These are phyloP conservation scores for Plasmodium gallinaceum DNA, from an alignment of 169 alveolate species.

Conservation along the genomic window DNA sequence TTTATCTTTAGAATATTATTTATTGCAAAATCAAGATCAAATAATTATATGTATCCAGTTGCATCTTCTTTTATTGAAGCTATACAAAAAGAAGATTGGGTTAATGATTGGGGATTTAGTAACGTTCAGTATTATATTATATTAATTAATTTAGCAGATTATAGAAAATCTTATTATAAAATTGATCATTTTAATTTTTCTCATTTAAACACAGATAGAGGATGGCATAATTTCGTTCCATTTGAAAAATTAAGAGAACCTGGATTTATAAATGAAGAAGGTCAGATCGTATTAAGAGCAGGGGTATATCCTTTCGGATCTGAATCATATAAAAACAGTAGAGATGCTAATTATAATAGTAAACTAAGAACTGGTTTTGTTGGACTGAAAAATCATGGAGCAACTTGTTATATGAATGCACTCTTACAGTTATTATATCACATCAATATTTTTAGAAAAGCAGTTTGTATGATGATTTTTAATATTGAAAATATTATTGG, in stretches of 20 bases:
- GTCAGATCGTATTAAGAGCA: constrained; percentile 86
- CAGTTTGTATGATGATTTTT: constrained; percentile 89
- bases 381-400: constrained; percentile 96
- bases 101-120: constrained; percentile 89
- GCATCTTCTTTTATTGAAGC: constrained; percentile 87
- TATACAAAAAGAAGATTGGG: constrained; percentile 87
- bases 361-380: constrained; percentile 94
- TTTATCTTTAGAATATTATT: constrained; percentile 66
- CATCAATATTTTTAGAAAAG: constrained; percentile 96
- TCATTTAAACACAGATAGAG: constrained; percentile 86
- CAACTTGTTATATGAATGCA: constrained; percentile 99
- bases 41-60: constrained; percentile 46
- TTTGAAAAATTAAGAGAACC: constrained; percentile 81
- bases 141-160: constrained; percentile 83
- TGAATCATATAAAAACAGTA: constrained; percentile 82
- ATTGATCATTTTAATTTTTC: constrained; percentile 85
- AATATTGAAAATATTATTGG: constrained; percentile 81
- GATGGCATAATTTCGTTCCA: constrained; percentile 88
- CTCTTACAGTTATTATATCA: constrained; percentile 96
- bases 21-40: constrained; percentile 55
- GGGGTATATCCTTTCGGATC: constrained; percentile 87
- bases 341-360: constrained; percentile 81
- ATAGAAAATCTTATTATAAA: constrained; percentile 83
- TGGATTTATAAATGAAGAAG: constrained; percentile 81
- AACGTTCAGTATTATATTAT: constrained; percentile 87